phyloP scores from a whole-genome alignment of 2,329 filamentous ascomycete genomes.

The Claviceps paspali region DNA sequence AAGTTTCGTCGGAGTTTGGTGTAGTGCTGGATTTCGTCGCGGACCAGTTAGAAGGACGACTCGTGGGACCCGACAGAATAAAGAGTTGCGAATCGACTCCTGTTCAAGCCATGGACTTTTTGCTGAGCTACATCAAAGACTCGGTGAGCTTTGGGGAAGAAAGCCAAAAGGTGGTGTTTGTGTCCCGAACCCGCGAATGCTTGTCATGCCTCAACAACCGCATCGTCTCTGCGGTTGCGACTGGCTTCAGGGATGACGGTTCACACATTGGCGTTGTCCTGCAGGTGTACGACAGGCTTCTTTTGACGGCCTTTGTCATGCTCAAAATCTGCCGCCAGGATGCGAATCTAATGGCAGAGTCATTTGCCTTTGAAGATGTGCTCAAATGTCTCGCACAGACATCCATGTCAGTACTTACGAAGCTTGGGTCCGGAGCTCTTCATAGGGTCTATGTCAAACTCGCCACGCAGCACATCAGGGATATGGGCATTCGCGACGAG shows the following conservation, averaged over 20 bases:
- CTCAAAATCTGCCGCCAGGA: constrained; percentile 27
- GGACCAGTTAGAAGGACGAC: constrained; percentile 24
- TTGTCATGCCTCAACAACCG: constrained; percentile 25
- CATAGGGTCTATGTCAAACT: constrained; percentile 32
- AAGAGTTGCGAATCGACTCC: constrained; percentile 7
- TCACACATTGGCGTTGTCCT: constrained; percentile 7
- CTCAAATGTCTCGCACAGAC: constrained; percentile 27
- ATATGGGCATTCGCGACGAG: constrained; percentile 36
- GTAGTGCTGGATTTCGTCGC: constrained; percentile 43
- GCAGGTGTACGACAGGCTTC: constrained; percentile 15
- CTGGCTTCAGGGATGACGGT: not conserved
- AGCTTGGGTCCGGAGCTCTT: constrained; percentile 27
- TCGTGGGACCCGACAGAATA: not conserved
- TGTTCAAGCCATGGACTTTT: constrained; percentile 24
- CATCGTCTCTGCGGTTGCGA: constrained; percentile 8
- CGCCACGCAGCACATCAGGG: constrained; percentile 27
- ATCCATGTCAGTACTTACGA: constrained; percentile 25
- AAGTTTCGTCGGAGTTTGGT: constrained; percentile 45
- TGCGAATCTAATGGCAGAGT: constrained; percentile 16
- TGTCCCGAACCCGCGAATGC: constrained; percentile 27
- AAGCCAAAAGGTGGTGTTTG: constrained; percentile 24
- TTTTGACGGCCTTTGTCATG: constrained; percentile 21
- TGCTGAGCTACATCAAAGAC: constrained; percentile 31
- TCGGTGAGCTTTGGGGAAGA: constrained; percentile 24
- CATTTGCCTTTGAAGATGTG: constrained; percentile 32